A percentile compares a stretch with the other conserved stretches of the same genome.
phyloP scores from a whole-genome alignment of 2,329 filamentous ascomycete genomes.

The Aureobasidium sp. region DNA sequence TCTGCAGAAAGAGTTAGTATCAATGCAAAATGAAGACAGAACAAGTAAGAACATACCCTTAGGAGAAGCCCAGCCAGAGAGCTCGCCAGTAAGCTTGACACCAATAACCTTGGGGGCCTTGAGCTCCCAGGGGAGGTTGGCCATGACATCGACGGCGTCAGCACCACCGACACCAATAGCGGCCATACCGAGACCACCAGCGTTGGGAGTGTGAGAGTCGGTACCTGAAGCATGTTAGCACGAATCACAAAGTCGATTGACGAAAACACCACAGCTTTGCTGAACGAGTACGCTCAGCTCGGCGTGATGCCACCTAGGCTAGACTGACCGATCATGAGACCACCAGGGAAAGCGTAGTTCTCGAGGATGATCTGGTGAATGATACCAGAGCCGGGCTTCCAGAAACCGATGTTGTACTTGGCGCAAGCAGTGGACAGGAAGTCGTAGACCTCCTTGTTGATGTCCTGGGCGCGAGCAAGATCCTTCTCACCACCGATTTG shows the following conservation, averaged over 20 bases:
- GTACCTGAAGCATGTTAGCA: constrained; percentile 61
- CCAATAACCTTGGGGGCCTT: constrained; percentile 97
- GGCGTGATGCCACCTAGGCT: no score
- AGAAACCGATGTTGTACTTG: constrained; percentile 99
- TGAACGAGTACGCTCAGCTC: no score
- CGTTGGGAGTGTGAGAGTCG: constrained; percentile 96
- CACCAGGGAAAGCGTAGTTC: constrained; percentile 97
- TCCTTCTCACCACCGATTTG: constrained; percentile 91
- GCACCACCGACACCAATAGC: constrained; percentile 97
- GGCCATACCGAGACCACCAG: constrained; percentile 88
- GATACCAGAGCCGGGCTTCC: constrained; percentile 96
- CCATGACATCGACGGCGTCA: constrained; percentile 98
- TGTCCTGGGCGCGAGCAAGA: constrained; percentile 78
- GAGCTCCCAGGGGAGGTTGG: constrained; percentile 92
- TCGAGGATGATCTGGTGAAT: constrained; percentile 98
- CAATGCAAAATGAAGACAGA: background rate
- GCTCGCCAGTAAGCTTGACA: constrained; percentile 83
- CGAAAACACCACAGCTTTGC: no score
- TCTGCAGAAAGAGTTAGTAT: constrained; percentile 47
- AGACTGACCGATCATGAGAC: background rate
- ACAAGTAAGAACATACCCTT: constrained; percentile 59
- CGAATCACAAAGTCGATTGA: no score
- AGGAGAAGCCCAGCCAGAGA: constrained; percentile 86
- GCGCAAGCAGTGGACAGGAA: constrained; percentile 90
- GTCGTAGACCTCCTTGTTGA: constrained; percentile 99